Base-by-base conservation (phyloP, 2,329 filamentous ascomycete genomes). In the Zasmidium cellare region DNA sequence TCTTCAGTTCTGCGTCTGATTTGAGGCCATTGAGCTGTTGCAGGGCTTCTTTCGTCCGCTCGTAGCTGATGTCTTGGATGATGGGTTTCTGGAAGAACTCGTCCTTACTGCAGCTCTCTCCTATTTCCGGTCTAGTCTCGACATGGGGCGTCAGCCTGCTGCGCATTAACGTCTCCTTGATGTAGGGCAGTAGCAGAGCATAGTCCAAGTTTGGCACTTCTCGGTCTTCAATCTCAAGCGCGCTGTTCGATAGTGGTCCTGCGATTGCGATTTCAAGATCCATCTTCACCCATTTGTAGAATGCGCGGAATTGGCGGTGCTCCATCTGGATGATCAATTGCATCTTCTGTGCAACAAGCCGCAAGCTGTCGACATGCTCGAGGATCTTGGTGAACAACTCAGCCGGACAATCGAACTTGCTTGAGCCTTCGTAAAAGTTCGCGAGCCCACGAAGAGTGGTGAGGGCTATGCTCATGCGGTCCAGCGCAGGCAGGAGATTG, bases 401-500 rank as follows among this genome's bases (percentile, higher is more conserved):
- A 1, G 74, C 59, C 0, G 74, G 69, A 35, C 89, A 78, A 31
- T 82, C 82, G 58, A 84, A 82, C 18, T 80, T 79, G 53, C 75
- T 79, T 60, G 80, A 86, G 49, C 91, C 78, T 58, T 88, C 87
- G 69, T 93, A 85, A 67, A 92, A 96, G 59, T 85, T 86, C 2
- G 92, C 91, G 12, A 97, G 84, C 0, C 94, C 93, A 20, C 89
- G 84, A 1, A 99, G 82, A 12, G 91, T 87, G 65, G 89, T 91
- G 24, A 96, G 82, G 28, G 96, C 87, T 22, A 97, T 86, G 48
- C 84, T 84, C 65, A 89, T 89, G 53, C 93, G 86, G 66, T 97
- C 92, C 1, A 97, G 79, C 0, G 91, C 91, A 0, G 94, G 94
- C 2, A 97, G 81, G 52, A 97, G 86, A 71, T 96, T 92, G 70